These are phyloP conservation scores for Pseudogymnoascus sp. DNA, from an alignment of 2,329 filamentous ascomycete genomes.

Conservation along the genomic window DNA sequence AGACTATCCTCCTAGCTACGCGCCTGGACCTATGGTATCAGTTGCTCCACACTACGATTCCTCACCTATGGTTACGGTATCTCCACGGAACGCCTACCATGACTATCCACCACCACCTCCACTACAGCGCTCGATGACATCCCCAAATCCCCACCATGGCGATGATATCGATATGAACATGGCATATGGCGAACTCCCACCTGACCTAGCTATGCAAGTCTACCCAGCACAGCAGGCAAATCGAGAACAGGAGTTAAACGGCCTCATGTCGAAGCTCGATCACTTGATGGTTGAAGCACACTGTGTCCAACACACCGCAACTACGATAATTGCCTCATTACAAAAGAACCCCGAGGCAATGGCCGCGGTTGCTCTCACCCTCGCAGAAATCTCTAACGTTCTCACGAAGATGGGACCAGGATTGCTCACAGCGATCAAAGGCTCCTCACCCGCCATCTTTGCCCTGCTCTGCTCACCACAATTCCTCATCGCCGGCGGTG, in stretches of 20 bases:
- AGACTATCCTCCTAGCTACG: constrained; percentile 17
- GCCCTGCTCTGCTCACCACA: constrained; percentile 82
- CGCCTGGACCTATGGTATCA: not conserved
- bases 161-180: constrained; percentile 76
- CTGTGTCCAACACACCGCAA: constrained; percentile 78
- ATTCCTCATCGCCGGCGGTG: constrained; percentile 85
- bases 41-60: not conserved
- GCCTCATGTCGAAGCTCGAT: constrained; percentile 68
- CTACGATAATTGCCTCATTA: constrained; percentile 70
- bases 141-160: constrained; percentile 21
- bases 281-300: constrained; percentile 76
- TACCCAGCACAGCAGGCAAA: constrained; percentile 45
- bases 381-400: constrained; percentile 82
- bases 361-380: constrained; percentile 83
- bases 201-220: constrained; percentile 50
- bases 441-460: constrained; percentile 76
- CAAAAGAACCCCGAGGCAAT: constrained; percentile 83
- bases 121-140: constrained; percentile 19
- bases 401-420: constrained; percentile 77
- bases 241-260: constrained; percentile 53
- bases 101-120: constrained; percentile 18
- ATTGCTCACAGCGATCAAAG: constrained; percentile 68
- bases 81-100: not conserved
- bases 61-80: constrained; percentile 5
- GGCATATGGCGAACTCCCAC: constrained; percentile 77